Evolutionary conservation across 768 basidiomycete genomes (phyloP).

Genomic region (Suillus hirtellus): DNA sequence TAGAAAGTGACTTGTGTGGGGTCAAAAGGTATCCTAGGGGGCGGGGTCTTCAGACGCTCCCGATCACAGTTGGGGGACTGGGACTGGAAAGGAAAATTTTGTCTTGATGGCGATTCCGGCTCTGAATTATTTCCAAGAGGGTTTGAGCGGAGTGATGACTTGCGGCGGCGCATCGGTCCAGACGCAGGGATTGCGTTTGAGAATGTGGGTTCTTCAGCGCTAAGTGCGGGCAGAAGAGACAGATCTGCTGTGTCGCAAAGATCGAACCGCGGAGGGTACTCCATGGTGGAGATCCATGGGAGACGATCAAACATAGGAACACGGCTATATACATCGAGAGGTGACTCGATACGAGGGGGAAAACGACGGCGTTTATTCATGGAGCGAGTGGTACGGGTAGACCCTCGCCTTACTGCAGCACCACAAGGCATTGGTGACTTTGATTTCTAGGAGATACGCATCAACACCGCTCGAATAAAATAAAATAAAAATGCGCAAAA

Average conservation of each 20-base stretch:
- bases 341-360: conserved; percentile 42
- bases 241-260: conserved; percentile 65
- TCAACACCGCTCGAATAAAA: background rate
- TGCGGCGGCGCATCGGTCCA: conserved; percentile 63
- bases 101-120: conserved; percentile 19
- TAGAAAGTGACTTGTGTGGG: conserved; percentile 53
- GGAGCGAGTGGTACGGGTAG: conserved; percentile 39
- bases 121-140: conserved; percentile 39
- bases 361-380: conserved; percentile 41
- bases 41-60: conserved; percentile 33
- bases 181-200: conserved; percentile 28
- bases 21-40: conserved; percentile 40
- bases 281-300: conserved; percentile 66
- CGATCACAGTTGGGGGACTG: conserved; percentile 24
- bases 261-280: conserved; percentile 44
- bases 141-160: conserved; percentile 50
- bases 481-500: conserved; percentile 2
- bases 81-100: conserved; percentile 28
- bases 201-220: conserved; percentile 23
- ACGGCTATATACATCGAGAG: conserved; percentile 35
- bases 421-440: conserved; percentile 42
- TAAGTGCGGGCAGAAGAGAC: conserved; percentile 48
- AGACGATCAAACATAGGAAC: conserved; percentile 56
- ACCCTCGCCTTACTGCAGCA: conserved; percentile 35
- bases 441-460: conserved; percentile 31